phyloP scores from a whole-genome alignment of 148 eudicot species.

The Rhododendron griersonianum region DNA sequence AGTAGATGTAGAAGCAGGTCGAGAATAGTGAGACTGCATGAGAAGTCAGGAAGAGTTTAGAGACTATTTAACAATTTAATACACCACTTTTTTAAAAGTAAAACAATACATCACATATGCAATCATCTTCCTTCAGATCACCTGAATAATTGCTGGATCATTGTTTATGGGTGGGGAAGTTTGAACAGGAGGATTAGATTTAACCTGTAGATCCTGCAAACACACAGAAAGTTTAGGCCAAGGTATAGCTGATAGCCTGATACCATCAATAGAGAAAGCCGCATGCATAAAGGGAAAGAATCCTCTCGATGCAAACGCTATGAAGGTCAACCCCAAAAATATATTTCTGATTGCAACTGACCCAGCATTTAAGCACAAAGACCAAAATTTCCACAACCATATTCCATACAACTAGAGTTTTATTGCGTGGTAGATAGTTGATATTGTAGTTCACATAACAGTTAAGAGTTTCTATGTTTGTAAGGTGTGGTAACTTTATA shows the following conservation, averaged over 20 bases:
- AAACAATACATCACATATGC: background rate
- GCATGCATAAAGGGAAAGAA: constrained; percentile 3
- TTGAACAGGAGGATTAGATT: constrained; percentile 74
- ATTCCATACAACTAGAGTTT: background rate
- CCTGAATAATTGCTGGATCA: constrained; percentile 96
- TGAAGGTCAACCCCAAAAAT: background rate
- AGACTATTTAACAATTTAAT: background rate
- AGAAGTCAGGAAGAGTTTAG: constrained; percentile 8
- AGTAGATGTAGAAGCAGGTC: constrained; percentile 39
- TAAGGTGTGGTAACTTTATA: background rate
- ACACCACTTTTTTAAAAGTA: background rate
- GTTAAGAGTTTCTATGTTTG: background rate
- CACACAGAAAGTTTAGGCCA: background rate
- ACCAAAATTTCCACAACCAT: background rate
- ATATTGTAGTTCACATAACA: background rate
- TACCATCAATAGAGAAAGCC: background rate
- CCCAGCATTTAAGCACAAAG: background rate
- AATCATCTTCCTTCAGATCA: constrained; percentile 16
- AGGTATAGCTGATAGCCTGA: background rate
- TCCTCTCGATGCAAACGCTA: constrained; percentile 20
- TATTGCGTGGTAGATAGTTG: background rate
- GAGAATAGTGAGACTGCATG: constrained; percentile 77
- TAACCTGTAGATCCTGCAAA: constrained; percentile 85
- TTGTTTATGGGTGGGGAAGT: constrained; percentile 51
- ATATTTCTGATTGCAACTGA: background rate